Conservation (phyloP, 192 early-diverging fungal genomes). For the Linnemannia schmuckeri region DNA sequence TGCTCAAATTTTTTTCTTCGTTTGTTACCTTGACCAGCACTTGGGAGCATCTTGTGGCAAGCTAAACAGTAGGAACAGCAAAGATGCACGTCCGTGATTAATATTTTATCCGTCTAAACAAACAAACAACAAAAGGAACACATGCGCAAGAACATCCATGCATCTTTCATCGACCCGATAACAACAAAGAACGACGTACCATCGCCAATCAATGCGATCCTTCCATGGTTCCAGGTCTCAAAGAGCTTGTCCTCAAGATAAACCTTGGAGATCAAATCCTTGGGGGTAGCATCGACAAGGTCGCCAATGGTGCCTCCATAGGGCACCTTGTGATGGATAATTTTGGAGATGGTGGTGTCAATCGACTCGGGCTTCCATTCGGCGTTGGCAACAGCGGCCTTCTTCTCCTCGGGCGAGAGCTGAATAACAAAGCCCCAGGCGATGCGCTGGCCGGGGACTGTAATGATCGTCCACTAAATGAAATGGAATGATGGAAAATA, state of each 20-base stretch:
- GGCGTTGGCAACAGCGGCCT: conserved; percentile 16
- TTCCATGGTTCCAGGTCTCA: conserved; percentile 19
- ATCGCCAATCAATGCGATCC: conserved; percentile 27
- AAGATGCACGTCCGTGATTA: neutral
- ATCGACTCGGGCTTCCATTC: conserved; percentile 29
- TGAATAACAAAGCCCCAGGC: conserved; percentile 8
- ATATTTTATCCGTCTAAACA: neutral
- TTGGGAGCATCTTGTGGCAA: conserved; percentile 24
- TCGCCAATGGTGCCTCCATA: conserved; percentile 37
- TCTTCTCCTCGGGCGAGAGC: neutral
- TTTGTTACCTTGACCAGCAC: conserved; percentile 33
- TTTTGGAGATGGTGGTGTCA: neutral
- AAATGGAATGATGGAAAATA: neutral
- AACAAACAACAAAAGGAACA: neutral
- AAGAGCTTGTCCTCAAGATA: conserved; percentile 31
- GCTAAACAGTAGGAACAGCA: neutral
- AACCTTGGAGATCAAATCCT: conserved; percentile 23
- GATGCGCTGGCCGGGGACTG: conserved; percentile 13
- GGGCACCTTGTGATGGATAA: conserved; percentile 1
- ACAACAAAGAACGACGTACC: conserved; percentile 4
- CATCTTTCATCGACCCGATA: neutral
- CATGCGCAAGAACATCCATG: neutral
- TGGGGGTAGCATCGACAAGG: conserved; percentile 28
- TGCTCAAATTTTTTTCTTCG: too few species aligned
- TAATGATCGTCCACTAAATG: conserved; percentile 7